Evolutionary conservation across 768 basidiomycete genomes (phyloP), one percentile per base, ranked within the genome.

Genomic region (Tricholoma sp.): DNA sequence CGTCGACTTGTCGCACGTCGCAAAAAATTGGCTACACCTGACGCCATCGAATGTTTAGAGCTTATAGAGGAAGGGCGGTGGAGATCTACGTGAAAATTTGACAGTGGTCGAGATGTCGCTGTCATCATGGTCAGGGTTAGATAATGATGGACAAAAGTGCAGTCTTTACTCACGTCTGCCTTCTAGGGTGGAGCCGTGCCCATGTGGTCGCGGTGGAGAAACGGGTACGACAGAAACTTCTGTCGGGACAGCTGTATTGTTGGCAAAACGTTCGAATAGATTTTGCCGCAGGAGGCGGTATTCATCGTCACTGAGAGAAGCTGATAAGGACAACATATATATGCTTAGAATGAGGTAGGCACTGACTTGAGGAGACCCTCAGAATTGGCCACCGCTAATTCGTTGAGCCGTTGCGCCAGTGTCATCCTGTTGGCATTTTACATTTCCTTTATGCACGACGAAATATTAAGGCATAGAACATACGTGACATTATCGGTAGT

Each of bases 251-350:
- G 73, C 65, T 24, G 81, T 73, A 51, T 75, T 78, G 58, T 73
- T 81, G 13, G 88, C 79, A 63, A 90, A 83, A 52, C 91, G 82
- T 67, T 92, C 89, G 62, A 94, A 93, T 37, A 94, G 75, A 65
- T 86, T 90, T 69, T 91, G 90, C 44, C 91, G 84, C 11, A 94
- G 79, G 42, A 93, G 69, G 51, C 91, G 84, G 67, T 93, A 93
- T 66, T 91, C 91, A 61, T 92, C 89, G 70, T 93, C 88, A 66
- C 91, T 93, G 41, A 42, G 20, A 57, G 33, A 63, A 33, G 52
- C 33, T 56, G 47, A 3, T 55, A 11, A 29, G 24, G 12, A 50
- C 36, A n/a, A 20, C 17, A 6, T 28, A 39, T 18, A 52, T 24
- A 8, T 9, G 12, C 32, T 54, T 20, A 47, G n/a, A 18, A 44